Conservation (phyloP, 2,329 filamentous ascomycete genomes). For the Aspergillus floridensis region DNA sequence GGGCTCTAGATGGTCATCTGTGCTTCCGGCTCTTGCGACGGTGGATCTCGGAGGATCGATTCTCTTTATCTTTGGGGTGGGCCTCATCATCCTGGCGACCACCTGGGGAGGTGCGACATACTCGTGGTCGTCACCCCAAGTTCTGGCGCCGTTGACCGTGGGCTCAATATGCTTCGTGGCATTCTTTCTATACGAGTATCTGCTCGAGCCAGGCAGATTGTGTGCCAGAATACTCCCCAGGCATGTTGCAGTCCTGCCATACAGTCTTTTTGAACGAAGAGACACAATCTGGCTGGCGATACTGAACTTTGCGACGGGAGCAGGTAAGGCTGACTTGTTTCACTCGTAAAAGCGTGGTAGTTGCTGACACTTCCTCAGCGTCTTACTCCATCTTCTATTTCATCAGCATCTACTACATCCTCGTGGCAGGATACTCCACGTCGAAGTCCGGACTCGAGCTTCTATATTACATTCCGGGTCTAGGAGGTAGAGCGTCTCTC, state of each 20-base stretch:
- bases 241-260: constrained; percentile 64
- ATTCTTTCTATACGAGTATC: constrained; percentile 55
- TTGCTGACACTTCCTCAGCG: constrained; percentile 14
- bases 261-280: constrained; percentile 54
- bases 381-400: constrained; percentile 64
- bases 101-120: constrained; percentile 58
- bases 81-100: constrained; percentile 54
- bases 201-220: constrained; percentile 51
- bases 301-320: constrained; percentile 60
- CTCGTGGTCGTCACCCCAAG: constrained; percentile 50
- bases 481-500: constrained; percentile 48
- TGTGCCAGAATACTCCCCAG: constrained; percentile 51
- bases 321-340: constrained; percentile 34
- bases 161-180: constrained; percentile 43
- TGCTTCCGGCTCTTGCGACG: constrained; percentile 52
- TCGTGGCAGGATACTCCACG: constrained; percentile 55
- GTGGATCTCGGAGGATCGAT: constrained; percentile 57
- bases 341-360: too few relatives aligned
- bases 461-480: constrained; percentile 63
- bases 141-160: constrained; percentile 50
- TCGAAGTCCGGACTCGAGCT: constrained; percentile 57
- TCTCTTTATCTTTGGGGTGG: constrained; percentile 56
- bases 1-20: constrained; percentile 31
- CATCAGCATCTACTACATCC: constrained; percentile 65
- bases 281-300: constrained; percentile 63